Evolutionary conservation across 2,329 filamentous ascomycete species (phyloP).

Genomic region (Curvularia hawaiiensis): DNA sequence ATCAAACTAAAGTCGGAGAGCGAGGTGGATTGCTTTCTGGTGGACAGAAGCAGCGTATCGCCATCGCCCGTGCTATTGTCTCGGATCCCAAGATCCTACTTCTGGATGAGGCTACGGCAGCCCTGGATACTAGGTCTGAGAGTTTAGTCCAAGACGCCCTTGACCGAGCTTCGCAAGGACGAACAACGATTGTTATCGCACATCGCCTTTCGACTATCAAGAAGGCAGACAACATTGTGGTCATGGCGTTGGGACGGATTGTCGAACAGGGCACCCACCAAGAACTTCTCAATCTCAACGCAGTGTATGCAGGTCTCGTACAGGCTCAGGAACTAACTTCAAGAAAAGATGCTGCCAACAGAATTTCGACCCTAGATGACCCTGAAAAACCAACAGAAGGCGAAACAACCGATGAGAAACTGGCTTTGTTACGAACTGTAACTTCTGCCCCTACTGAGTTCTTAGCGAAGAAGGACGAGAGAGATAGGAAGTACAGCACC

Average conservation of each 20-base stretch:
- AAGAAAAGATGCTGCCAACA: constrained; percentile 28
- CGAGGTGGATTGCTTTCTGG: constrained; percentile 90
- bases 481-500: constrained; percentile 33
- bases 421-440: constrained; percentile 33
- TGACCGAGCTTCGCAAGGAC: constrained; percentile 80
- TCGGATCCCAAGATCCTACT: constrained; percentile 91
- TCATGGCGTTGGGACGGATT: constrained; percentile 84
- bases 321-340: constrained; percentile 72
- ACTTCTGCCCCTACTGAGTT: constrained; percentile 67
- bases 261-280: constrained; percentile 92
- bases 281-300: constrained; percentile 70
- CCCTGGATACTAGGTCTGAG: constrained; percentile 92
- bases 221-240: constrained; percentile 93
- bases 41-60: constrained; percentile 96
- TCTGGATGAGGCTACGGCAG: constrained; percentile 93
- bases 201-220: constrained; percentile 95
- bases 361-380: constrained; percentile 27
- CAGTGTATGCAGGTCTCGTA: constrained; percentile 83
- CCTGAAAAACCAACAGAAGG: constrained; percentile 25
- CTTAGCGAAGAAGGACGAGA: constrained; percentile 45
- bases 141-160: constrained; percentile 92
- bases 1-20: constrained; percentile 94
- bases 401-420: constrained; percentile 31
- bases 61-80: constrained; percentile 88
- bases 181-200: constrained; percentile 95